A percentile compares a stretch with the other conserved stretches of the same genome.
Conservation (phyloP, 345 rosid genomes). For the Populus nigra region DNA sequence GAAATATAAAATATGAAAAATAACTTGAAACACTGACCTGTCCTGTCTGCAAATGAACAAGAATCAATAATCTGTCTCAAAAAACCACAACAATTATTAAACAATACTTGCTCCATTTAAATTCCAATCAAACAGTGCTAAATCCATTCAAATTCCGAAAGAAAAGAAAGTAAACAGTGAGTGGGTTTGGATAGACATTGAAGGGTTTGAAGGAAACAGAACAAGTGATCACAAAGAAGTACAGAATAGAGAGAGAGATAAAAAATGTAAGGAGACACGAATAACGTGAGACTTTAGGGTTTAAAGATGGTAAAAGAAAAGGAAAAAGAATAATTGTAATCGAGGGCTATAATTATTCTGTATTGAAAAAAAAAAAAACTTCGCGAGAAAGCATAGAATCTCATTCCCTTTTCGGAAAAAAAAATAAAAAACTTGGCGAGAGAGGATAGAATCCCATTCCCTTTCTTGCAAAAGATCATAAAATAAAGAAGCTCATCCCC, state of each 20-base stretch:
- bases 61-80: conserved; percentile 68
- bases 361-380: conserved; percentile 11
- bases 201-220: background rate
- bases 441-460: conserved; percentile 57
- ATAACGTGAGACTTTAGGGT: background rate
- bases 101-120: too few relatives aligned
- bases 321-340: background rate
- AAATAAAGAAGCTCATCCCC: background rate
- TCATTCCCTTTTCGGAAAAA: conserved; percentile 29
- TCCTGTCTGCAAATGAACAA: conserved; percentile 62
- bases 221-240: background rate
- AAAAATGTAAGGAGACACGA: background rate
- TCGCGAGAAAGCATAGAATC: conserved; percentile 55
- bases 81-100: background rate
- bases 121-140: too few relatives aligned
- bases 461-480: conserved; percentile 21
- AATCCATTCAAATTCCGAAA: too few relatives aligned
- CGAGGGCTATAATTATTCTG: background rate
- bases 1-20: background rate
- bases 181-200: background rate
- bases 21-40: conserved; percentile 68
- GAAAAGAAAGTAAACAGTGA: too few relatives aligned
- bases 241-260: background rate
- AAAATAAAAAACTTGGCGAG: conserved; percentile 33
- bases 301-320: background rate